Conservation (phyloP, 2,329 filamentous ascomycete genomes). For the Lomentospora prolificans region DNA sequence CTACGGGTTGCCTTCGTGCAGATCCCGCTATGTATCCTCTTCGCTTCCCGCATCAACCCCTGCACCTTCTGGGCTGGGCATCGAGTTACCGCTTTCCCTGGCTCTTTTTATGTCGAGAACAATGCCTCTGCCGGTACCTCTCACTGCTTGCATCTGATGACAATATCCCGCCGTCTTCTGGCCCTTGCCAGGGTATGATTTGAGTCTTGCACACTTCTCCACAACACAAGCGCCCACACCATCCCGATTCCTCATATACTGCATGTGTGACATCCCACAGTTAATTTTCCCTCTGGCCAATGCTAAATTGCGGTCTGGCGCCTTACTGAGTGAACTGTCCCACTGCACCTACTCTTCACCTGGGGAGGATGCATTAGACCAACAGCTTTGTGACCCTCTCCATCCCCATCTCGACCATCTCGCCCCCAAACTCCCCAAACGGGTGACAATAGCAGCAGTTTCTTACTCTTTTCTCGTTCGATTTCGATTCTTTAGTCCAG, state of each 20-base stretch:
- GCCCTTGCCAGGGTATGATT: too few relatives aligned
- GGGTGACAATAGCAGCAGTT: background rate
- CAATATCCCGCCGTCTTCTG: too few relatives aligned
- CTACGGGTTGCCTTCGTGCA: slow-evolving; percentile 4
- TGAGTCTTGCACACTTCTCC: slow-evolving; percentile 10
- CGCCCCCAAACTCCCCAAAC: background rate
- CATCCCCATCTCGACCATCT: background rate
- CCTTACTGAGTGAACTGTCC: background rate
- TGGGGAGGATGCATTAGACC: background rate
- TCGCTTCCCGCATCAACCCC: background rate
- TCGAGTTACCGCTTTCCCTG: slow-evolving; percentile 15
- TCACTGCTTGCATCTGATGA: background rate
- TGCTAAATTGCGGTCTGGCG: slow-evolving; percentile 8
- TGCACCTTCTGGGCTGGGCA: slow-evolving; percentile 4
- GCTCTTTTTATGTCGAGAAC: slow-evolving; percentile 11
- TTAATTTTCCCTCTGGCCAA: slow-evolving; percentile 24
- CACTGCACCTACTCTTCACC: background rate
- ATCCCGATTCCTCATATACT: slow-evolving; percentile 12
- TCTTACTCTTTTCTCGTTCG: background rate
- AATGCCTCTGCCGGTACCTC: background rate
- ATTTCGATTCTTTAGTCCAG: background rate
- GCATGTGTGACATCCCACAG: slow-evolving; percentile 24
- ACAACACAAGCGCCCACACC: slow-evolving; percentile 19
- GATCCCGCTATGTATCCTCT: slow-evolving; percentile 7
- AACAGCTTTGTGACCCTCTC: background rate